Base-by-base conservation (phyloP, 148 eudicot genomes). In the Tetragonia tetragonoides region DNA sequence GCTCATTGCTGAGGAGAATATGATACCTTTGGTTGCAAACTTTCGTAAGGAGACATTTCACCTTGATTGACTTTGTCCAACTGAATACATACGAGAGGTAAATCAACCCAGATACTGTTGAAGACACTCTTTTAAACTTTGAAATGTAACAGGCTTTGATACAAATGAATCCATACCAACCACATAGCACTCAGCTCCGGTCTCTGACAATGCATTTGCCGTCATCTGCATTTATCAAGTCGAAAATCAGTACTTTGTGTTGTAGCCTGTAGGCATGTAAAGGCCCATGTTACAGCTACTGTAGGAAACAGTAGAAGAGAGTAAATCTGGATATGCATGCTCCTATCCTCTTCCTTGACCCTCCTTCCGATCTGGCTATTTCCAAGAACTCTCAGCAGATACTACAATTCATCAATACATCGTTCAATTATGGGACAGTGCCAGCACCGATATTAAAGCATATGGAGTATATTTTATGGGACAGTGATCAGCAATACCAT, bases 91-190 rank as follows among this genome's bases (percentile, higher is more conserved):
- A 89, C 53, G 78, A 59, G 72, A 39, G 37, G 51, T 76, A 67
- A 77, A 28, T 28, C 34, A 28, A 24, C 71, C 65, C 63, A 95
- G 64, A 83, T 87, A 88, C 70, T 87, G 84, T 81, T 87, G 82
- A 34, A 95, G 90, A 80, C 99, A 89, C 51, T 91, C 89, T 95
- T 85, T 89, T 78, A 95, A 83, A 81, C 81, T 92, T 72, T 86
- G 91, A 51, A 92, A 88, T 7, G 96, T 95, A 46, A 95, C 90
- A 61, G 98, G 98, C 85, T 95, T 95, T 40, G 99, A 88, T 79
- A 95, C 87, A 78, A 92, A 91, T 0, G 93, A 89, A 73, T 95
- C 99, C 99, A 95, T 92, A 76, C 99, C 99, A 80, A 89, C 91
- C 18, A 90, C 89, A 20, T 46, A 90, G 81, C 99, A 95, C 82